Base-by-base conservation (phyloP, 345 rosid genomes). In the Brassica cretica region DNA sequence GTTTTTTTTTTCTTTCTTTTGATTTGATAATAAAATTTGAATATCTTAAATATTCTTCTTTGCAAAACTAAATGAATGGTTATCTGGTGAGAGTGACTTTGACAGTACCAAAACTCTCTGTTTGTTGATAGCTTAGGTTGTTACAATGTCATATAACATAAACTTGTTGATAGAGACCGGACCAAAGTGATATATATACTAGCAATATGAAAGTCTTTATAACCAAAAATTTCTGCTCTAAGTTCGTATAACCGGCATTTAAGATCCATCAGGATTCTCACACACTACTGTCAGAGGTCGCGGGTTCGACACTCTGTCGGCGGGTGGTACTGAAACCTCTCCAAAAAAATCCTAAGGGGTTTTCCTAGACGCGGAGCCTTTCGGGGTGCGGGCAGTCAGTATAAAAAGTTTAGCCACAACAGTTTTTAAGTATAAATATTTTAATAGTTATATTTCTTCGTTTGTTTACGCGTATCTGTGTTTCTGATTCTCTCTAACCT, bases 211-310 rank as follows among this genome's bases (percentile, higher is more conserved):
- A 21, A 21, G 24, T 21, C 24, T 21, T 21, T 21, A 21, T 37
- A 37, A 37, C 11, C 44, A 44, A 78, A 72, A 0, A 66, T 58
- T n/a, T 46, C 55, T 72, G 41, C 73, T 60, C 73, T 72, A 67
- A 60, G 58, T 32, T 61, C 41, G 4, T 59, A 72, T 66, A 46
- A 46, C 24, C 18, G 18, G 41, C 41, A 21, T 78, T 41, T 78
- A 37, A 32, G 61, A 58, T 72, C 58, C 66, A 30, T 65, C 41
- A 72, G 24, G 24, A 21, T 21, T 21, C 24, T 21, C 24, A 21
- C 24, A 21, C 2, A 21, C 24, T 2, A 21, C 24, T 21, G 24
- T 2, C 24, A 21, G 24, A 21, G 24, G 24, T 21, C 24, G 24
- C 24, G 2, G 24, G 24, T 21, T 21, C 24, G 24, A 21, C 24